Evolutionary conservation across 2,329 filamentous ascomycete genomes (phyloP).

Genomic region (Colletotrichum tamarilloi): DNA sequence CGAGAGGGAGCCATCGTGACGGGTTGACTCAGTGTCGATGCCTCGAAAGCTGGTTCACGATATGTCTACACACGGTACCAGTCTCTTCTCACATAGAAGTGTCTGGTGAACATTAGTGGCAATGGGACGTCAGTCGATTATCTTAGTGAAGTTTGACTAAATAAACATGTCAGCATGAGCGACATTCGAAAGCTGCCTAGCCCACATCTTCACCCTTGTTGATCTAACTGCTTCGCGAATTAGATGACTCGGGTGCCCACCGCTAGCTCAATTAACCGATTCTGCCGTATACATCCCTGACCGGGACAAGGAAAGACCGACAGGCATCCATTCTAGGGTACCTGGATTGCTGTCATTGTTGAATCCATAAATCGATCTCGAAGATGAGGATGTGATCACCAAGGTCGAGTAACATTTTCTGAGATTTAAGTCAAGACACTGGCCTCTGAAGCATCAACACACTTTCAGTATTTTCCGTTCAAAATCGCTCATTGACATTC

Average conservation of each 20-base stretch:
- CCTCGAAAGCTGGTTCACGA: background rate
- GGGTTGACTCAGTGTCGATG: background rate
- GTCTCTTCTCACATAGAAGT: background rate
- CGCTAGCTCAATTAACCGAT: background rate
- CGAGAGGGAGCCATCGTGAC: background rate
- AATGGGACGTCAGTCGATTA: background rate
- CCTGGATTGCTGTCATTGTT: no score
- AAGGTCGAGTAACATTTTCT: accelerated
- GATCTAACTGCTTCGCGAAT: background rate
- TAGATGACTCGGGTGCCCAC: background rate
- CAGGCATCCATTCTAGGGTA: no score
- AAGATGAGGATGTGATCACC: no score
- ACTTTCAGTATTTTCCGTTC: no score
- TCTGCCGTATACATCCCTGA: background rate
- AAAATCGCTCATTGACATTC: no score
- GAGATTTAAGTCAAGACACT: no score
- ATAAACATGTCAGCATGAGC: background rate
- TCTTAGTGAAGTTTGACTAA: background rate
- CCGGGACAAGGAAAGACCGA: background rate
- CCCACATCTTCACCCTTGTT: background rate
- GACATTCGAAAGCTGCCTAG: background rate
- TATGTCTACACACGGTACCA: background rate
- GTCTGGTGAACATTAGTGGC: background rate
- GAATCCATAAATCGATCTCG: no score
- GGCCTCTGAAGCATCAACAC: no score